Evolutionary conservation across 768 basidiomycete genomes (phyloP).

Genomic region (Pleurotus eryngii): DNA sequence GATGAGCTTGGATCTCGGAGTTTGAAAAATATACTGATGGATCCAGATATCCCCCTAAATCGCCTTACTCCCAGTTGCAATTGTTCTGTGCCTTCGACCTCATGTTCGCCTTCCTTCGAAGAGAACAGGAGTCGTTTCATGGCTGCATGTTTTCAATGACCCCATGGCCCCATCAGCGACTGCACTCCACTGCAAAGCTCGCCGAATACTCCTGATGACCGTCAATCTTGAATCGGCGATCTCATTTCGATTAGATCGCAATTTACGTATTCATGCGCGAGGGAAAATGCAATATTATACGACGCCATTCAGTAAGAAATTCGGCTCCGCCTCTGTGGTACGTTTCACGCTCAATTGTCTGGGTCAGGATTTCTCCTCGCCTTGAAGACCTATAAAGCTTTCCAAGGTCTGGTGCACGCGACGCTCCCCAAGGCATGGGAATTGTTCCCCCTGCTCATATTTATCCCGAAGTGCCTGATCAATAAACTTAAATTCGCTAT

Average conservation of each 20-base stretch:
- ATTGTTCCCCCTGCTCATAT: not conserved
- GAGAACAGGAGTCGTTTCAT: not conserved
- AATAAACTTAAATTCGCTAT: constrained; percentile 1
- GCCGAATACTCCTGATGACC: not conserved
- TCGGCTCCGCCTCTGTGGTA: not conserved
- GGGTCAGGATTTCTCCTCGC: not conserved
- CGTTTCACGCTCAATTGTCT: not conserved
- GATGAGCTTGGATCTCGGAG: constrained; percentile 8
- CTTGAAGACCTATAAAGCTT: not conserved
- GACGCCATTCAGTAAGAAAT: constrained; percentile 1
- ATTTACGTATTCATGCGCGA: not conserved
- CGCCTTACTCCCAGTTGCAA: not conserved
- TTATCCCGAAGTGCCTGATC: constrained; percentile 1
- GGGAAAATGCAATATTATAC: not conserved
- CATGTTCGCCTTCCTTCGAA: not conserved
- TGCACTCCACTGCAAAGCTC: not conserved
- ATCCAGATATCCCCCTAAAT: constrained; percentile 7
- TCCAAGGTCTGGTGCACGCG: not conserved
- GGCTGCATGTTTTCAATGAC: not conserved
- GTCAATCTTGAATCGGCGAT: constrained; percentile 8
- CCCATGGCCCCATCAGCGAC: not conserved
- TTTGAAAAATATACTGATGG: constrained; percentile 9
- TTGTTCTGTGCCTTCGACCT: not conserved
- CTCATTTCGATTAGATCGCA: constrained; percentile 8
- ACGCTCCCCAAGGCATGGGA: not conserved